Base-by-base conservation (phyloP, 208 protist genomes). In the Leishmania lainsoni region DNA sequence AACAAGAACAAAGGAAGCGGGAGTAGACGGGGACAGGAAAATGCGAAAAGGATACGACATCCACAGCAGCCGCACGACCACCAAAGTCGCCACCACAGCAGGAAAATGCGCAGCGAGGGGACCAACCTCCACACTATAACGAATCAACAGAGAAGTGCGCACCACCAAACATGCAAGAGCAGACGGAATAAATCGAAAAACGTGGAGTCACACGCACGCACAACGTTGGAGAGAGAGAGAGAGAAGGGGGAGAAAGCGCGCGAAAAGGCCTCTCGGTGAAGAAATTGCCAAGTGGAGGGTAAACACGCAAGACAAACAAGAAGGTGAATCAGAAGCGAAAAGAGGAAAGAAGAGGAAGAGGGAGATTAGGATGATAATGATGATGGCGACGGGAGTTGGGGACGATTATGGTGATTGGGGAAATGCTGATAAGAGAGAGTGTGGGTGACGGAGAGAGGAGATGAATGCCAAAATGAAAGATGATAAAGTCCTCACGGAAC, bases 381-480 rank as follows among this genome's bases (percentile, higher is more conserved):
- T 56, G 52, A 20, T 56, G 51, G 51, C 5, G 51, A 20, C 20
- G 52, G 14, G 12, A 4, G 14, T 3, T 4, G 5, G 22, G 22
- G 56, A 29, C 56, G 56, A 61, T 61, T 61, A 61, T 61, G 56
- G 56, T 22, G 56, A 65, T 9, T 35, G 59, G 26, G 10, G 10
- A n/a, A 10, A 65, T 17, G 52, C 52, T 20, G 0, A 17, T 35
- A 35, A 12, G 3, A 17, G 14, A 63, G 51, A 16, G 51, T 8
- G 51, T 17, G 51, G 32, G 45, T 29, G 29, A 68, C n/a, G 61
- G 20, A 49, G 42, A 74, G 20, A 29, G 14, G 69, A 74, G 69
- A 8, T 8, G 72, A 1, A 42, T n/a, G 51, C 14, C 29, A 74
- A 78, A 83, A 63, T 16, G 73, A 78, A 83, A 78, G 72, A 83